Conservation (phyloP, 306 rosid genomes). For the Amphicarpaea edgeworthii region DNA sequence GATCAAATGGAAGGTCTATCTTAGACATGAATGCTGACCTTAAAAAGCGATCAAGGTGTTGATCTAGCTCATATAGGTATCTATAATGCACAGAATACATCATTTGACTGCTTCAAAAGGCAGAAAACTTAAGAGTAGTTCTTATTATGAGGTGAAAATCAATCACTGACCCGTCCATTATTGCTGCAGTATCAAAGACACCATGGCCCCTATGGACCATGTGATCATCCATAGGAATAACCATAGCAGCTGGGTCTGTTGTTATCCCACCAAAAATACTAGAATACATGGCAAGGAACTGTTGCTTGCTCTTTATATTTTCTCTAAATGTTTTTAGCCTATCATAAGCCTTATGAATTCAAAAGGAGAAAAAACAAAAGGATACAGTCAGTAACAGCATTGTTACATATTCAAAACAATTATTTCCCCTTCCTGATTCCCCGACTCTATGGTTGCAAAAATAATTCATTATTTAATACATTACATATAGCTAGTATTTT, state of each 20-base stretch:
- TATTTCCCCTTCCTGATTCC: background rate
- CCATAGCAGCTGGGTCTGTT: constrained; percentile 84
- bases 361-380: background rate
- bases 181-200: constrained; percentile 94
- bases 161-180: constrained; percentile 79
- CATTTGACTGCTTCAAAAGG: constrained; percentile 28
- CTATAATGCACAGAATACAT: constrained; percentile 51
- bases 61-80: constrained; percentile 83
- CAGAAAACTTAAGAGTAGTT: background rate
- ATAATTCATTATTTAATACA: no score
- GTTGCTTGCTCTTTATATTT: constrained; percentile 61
- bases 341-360: constrained; percentile 62
- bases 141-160: constrained; percentile 24
- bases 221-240: constrained; percentile 92
- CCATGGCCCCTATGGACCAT: constrained; percentile 98
- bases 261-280: constrained; percentile 87
- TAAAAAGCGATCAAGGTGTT: constrained; percentile 84
- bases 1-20: constrained; percentile 68
- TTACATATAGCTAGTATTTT: no score
- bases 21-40: constrained; percentile 80
- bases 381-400: constrained; percentile 17
- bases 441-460: background rate
- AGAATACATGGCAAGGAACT: constrained; percentile 89
- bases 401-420: background rate
- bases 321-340: constrained; percentile 62